Conservation (phyloP, 768 basidiomycete genomes). For the Hebeloma cylindrosporum region DNA sequence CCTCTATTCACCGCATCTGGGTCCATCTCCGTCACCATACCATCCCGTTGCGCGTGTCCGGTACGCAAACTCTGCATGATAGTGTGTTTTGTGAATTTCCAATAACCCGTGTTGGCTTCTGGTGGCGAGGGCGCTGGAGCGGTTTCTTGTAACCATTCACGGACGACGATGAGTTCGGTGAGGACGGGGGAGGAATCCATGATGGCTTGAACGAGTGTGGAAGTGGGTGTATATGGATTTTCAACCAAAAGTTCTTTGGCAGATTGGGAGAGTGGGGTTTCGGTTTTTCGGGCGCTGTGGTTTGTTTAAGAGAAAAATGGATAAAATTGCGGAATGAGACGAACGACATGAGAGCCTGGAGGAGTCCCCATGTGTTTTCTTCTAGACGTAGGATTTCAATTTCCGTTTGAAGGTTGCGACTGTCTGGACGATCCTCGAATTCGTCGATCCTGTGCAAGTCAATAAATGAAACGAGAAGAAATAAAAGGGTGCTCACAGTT, state of each 20-base stretch:
- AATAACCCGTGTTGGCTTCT: slow-evolving; percentile 80
- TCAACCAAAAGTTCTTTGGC: slow-evolving; percentile 56
- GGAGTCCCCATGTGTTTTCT: slow-evolving; percentile 77
- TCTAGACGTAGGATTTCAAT: slow-evolving; percentile 68
- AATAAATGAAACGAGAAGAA: background rate
- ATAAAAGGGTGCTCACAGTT: slow-evolving; percentile 47
- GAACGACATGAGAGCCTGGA: slow-evolving; percentile 76
- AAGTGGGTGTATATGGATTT: slow-evolving; percentile 83
- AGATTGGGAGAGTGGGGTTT: slow-evolving; percentile 43
- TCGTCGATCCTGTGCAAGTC: slow-evolving; percentile 47
- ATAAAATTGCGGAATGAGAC: background rate
- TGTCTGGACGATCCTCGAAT: slow-evolving; percentile 41
- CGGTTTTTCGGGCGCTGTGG: slow-evolving; percentile 66
- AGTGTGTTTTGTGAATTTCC: slow-evolving; percentile 77
- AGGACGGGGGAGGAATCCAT: slow-evolving; percentile 68
- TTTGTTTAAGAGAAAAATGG: background rate
- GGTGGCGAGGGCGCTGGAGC: slow-evolving; percentile 60
- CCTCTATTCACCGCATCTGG: slow-evolving; percentile 73
- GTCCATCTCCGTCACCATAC: slow-evolving; percentile 69
- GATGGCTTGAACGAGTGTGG: slow-evolving; percentile 71
- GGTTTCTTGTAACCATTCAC: slow-evolving; percentile 87
- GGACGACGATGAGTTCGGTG: slow-evolving; percentile 73
- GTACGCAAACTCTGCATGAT: slow-evolving; percentile 64
- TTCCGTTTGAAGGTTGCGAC: slow-evolving; percentile 45
- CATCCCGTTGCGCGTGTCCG: slow-evolving; percentile 44